These are phyloP conservation scores for Xylaria bambusicola DNA, from an alignment of 495 filamentous ascomycete species.

Conservation along the genomic window DNA sequence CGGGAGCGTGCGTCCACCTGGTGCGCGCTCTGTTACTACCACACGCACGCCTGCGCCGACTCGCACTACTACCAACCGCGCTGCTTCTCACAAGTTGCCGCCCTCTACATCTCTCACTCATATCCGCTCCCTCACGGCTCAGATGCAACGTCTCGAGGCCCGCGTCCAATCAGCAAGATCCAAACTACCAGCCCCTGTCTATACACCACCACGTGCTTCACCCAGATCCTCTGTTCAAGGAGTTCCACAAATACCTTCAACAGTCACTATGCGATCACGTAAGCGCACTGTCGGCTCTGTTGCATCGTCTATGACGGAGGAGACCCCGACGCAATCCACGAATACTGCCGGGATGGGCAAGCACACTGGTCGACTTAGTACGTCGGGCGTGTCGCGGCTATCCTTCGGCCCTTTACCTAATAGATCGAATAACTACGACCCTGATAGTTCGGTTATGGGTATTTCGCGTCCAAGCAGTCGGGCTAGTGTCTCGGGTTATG, in stretches of 20 bases:
- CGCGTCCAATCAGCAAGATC: constrained; percentile 91
- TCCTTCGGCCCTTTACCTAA: constrained; percentile 57
- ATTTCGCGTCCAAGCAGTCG: constrained; percentile 62
- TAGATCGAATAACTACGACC: constrained; percentile 36
- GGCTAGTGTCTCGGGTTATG: constrained; percentile 56
- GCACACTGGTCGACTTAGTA: constrained; percentile 52
- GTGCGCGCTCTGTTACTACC: constrained; percentile 37
- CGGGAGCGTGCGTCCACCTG: constrained; percentile 35
- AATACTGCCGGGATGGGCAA: constrained; percentile 37
- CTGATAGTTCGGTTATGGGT: constrained; percentile 36
- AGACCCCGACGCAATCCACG: constrained; percentile 39
- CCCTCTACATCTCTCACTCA: constrained; percentile 87
- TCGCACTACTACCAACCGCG: constrained; percentile 34
- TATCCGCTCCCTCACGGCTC: constrained; percentile 87
- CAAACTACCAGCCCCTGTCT: constrained; percentile 79
- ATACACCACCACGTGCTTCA: constrained; percentile 78
- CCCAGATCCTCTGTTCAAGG: constrained; percentile 61
- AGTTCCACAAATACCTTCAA: constrained; percentile 64
- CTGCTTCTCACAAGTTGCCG: constrained; percentile 55
- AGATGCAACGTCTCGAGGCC: constrained; percentile 95
- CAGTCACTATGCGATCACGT: constrained; percentile 73
- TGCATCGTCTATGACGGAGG: constrained; percentile 51
- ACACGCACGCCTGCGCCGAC: constrained; percentile 35
- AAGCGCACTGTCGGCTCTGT: constrained; percentile 68
- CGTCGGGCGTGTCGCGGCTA: constrained; percentile 54